phyloP scores from a whole-genome alignment of 164 flowering plant genomes.

The Tetrastigma voinierianum region DNA sequence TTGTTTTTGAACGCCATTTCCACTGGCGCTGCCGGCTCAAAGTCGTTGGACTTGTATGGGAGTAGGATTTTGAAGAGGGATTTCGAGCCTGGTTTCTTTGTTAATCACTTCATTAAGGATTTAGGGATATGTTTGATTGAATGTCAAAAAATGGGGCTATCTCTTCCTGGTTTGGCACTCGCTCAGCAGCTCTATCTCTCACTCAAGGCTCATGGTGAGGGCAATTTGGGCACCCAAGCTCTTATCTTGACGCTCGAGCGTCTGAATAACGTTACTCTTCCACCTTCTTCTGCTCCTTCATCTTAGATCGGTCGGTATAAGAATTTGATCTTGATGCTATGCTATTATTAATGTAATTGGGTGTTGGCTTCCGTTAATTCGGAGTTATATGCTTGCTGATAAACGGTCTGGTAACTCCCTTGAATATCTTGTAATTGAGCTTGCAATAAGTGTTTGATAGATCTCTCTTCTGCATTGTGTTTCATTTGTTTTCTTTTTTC shows the following conservation, averaged over 20 bases:
- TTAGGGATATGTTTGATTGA: conserved; percentile 90
- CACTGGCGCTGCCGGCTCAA: conserved; percentile 81
- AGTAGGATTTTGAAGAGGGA: conserved; percentile 76
- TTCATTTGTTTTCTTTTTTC: no score
- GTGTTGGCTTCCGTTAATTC: no score
- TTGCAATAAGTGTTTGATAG: no score
- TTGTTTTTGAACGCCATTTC: conserved; percentile 72
- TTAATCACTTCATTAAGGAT: conserved; percentile 92
- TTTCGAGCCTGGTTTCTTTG: conserved; percentile 82
- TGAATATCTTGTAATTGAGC: no score
- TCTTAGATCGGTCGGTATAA: neutral
- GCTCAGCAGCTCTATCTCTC: conserved; percentile 93
- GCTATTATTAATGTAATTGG: no score
- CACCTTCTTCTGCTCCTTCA: neutral
- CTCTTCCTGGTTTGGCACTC: conserved; percentile 83
- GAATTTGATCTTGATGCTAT: no score
- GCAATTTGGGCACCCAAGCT: conserved; percentile 81
- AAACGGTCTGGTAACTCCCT: no score
- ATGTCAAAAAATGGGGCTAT: conserved; percentile 77
- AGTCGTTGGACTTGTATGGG: conserved; percentile 81
- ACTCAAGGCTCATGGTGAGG: conserved; percentile 86
- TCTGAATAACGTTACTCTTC: conserved; percentile 68
- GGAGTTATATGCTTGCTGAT: no score
- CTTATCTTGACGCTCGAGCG: conserved; percentile 82
- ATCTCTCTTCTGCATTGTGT: no score